Conservation (phyloP, 768 basidiomycete species). For the Crassisporium funariophilum region DNA sequence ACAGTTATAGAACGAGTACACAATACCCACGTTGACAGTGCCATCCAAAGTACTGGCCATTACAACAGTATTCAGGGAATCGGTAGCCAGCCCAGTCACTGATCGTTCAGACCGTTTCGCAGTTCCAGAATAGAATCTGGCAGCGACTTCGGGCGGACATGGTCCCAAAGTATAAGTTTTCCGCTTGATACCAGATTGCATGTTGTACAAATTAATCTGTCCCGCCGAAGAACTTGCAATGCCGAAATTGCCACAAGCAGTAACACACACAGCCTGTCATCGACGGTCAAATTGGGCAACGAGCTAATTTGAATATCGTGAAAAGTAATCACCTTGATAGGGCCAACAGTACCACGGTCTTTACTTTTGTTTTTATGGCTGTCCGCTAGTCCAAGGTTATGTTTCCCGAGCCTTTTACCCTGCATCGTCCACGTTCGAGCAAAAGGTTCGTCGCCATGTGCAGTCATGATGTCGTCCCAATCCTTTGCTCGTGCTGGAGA, state of each 20-base stretch:
- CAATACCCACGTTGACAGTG: conserved; percentile 66
- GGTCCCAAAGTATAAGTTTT: conserved; percentile 73
- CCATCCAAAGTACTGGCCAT: conserved; percentile 90
- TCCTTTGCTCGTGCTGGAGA: conserved; percentile 85
- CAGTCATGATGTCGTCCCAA: conserved; percentile 97
- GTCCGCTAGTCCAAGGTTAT: conserved; percentile 64
- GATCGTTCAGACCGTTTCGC: conserved; percentile 50
- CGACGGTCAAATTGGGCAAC: background rate
- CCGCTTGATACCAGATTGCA: conserved; percentile 90
- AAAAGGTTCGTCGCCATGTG: conserved; percentile 79
- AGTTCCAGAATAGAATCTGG: conserved; percentile 41
- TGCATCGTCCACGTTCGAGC: conserved; percentile 89
- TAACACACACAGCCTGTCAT: conserved; percentile 77
- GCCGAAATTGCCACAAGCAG: conserved; percentile 96
- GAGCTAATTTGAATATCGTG: background rate
- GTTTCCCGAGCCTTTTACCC: conserved; percentile 79
- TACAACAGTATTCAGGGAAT: conserved; percentile 79
- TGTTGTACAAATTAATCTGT: conserved; percentile 89
- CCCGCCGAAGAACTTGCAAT: conserved; percentile 82
- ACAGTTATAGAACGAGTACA: conserved; percentile 28
- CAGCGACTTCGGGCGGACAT: conserved; percentile 56
- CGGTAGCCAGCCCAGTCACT: conserved; percentile 83
- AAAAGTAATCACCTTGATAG: conserved; percentile 62
- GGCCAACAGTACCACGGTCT: conserved; percentile 48
- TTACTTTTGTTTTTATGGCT: conserved; percentile 50